Percentiles rank a stretch among this genome's conserved stretches.
Evolutionary conservation across 2,329 filamentous ascomycete species (phyloP).

Genomic region (Venturiaceae sp.): DNA sequence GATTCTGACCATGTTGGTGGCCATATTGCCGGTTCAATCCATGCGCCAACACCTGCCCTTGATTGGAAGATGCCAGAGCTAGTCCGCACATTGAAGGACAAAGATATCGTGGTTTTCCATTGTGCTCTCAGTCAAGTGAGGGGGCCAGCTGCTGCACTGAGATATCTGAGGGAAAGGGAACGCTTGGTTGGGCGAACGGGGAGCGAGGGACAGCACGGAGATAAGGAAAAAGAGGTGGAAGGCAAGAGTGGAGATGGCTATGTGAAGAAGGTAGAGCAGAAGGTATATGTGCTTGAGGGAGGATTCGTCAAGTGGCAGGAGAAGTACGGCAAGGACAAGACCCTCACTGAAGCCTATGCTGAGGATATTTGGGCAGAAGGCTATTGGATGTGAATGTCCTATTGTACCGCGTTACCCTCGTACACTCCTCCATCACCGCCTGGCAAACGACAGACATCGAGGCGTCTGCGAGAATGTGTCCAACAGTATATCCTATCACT

Average conservation of each 20-base stretch:
- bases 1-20: conserved; percentile 87
- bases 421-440: no score
- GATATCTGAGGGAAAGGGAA: conserved; percentile 65
- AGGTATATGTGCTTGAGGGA: conserved; percentile 69
- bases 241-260: conserved; percentile 12
- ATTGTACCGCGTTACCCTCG: no score
- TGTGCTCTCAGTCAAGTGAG: conserved; percentile 87
- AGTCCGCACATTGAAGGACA: conserved; percentile 64
- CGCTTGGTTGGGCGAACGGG: conserved; percentile 29
- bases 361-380: conserved; percentile 68
- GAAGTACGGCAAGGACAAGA: conserved; percentile 61
- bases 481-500: no score
- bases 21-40: conserved; percentile 69
- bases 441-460: no score
- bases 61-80: conserved; percentile 73
- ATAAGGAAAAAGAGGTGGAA: conserved; percentile 14
- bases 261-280: conserved; percentile 41
- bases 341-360: conserved; percentile 73
- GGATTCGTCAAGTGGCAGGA: conserved; percentile 91
- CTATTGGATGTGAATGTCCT: neutral
- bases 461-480: no score
- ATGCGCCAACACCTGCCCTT: conserved; percentile 64
- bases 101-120: conserved; percentile 85
- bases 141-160: conserved; percentile 73
- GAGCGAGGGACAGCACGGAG: conserved; percentile 4